Percentiles rank a stretch among this genome's conserved stretches.
phyloP scores from a whole-genome alignment of 106 monocot genomes.

The Dioscorea dumetorum region DNA sequence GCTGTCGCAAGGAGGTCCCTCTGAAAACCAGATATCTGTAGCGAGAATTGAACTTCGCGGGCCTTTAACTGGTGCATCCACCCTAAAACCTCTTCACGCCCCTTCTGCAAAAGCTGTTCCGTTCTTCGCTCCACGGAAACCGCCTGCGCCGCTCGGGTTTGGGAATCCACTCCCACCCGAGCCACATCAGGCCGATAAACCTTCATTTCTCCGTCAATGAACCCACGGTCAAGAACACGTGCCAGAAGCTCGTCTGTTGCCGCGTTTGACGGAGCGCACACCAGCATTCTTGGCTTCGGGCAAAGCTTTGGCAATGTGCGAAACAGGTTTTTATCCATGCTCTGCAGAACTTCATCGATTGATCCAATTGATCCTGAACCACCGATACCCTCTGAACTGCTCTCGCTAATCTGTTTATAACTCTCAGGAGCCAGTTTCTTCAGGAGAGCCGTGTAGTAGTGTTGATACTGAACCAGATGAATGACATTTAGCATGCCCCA shows the following conservation, averaged over 20 bases:
- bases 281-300: constrained; percentile 97
- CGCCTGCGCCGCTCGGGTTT: constrained; percentile 93
- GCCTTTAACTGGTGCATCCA: constrained; percentile 78
- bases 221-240: constrained; percentile 89
- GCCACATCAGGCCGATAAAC: constrained; percentile 98
- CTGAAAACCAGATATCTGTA: constrained; percentile 62
- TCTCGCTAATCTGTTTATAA: constrained; percentile 66
- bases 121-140: constrained; percentile 97
- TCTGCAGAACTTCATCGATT: constrained; percentile 94
- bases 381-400: constrained; percentile 22
- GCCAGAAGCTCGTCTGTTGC: constrained; percentile 93
- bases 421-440: constrained; percentile 99
- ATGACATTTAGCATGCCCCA: constrained; percentile 99
- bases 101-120: constrained; percentile 82
- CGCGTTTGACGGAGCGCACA: constrained; percentile 97
- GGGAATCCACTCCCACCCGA: constrained; percentile 92
- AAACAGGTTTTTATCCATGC: constrained; percentile 90
- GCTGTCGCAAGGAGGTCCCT: constrained; percentile 68
- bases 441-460: constrained; percentile 85
- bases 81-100: constrained; percentile 72
- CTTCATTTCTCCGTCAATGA: constrained; percentile 98
- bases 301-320: constrained; percentile 93
- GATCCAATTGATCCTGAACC: constrained; percentile 81
- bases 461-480: constrained; percentile 97
- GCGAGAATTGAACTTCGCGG: constrained; percentile 63